Evolutionary conservation across 2,329 filamentous ascomycete species (phyloP), one percentile per base, ranked within the genome.

Genomic region (Aureobasidium subglaciale): DNA sequence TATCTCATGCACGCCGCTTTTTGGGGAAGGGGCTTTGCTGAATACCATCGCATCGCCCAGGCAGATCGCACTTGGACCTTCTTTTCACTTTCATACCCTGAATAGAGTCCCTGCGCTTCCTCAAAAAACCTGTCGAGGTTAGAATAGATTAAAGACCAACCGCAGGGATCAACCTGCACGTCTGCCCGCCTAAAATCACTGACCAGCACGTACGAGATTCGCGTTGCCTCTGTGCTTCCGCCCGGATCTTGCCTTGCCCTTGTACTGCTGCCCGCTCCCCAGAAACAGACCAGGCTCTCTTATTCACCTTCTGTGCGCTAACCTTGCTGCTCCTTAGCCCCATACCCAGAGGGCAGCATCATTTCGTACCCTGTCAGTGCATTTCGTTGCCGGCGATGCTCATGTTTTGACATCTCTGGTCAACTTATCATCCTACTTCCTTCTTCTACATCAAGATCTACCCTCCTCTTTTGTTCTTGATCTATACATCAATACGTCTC

Each of bases 41-140:
- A 59, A 58, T 56, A 29, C 46, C 58, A 52, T 53, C 56, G 58
- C 58, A 59, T 56, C 56, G 52, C 43, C 46, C 58, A 45, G 56
- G 58, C 58, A 57, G 52, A 59, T 59, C 56, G 49, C 48, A 43
- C 58, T 49, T 43, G 56, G 43, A 38, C 42, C 49, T 34, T 41
- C 29, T 57, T 32, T 25, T 35, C 20, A 22, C 48, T 52, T 35
- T 16, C 18, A 42, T 22, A 52, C 48, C 48, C 35, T 52, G 48
- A 25, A 42, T 54, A 48, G 35, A 52, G 58, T 59, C 45, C 58
- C 45, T 56, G 55, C 56, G 54, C 54, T 30, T 27, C 20, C 40
- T 45, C 20, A 32, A 54, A n/a, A 45, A 50, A 54, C 53, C 55
- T 50, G 48, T 56, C 58, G 56, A 52, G 42, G 54, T n/a, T 34